Evolutionary conservation across 495 filamentous ascomycete species (phyloP), one percentile per base, ranked within the genome.

Genomic region (Cairneyella variabilis): DNA sequence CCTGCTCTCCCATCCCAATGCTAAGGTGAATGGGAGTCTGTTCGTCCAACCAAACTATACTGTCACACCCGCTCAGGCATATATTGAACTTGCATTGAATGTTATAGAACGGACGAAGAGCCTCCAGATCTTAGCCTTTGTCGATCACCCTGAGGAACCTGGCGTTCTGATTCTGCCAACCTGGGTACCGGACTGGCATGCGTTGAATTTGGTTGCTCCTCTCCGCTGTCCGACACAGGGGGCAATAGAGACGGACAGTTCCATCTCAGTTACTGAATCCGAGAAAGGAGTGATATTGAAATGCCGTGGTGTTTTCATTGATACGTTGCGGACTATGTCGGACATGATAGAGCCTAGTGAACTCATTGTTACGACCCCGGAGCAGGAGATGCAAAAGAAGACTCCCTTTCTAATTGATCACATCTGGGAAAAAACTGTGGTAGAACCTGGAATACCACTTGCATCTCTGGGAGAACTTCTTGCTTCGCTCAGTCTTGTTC

Each of bases 151-250:
- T 12, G 51, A 53, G 22, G 51, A 53, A 44, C 16, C 40, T 26
- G 40, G 40, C 7, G 6, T 37, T 20, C 11, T 44, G 16, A 23
- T 20, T 37, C 28, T 53, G 25, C 51, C 51, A 2, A 53, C n/a
- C 40, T 53, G 51, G 51, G 51, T 53, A 21, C 51, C 51, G 22
- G 51, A 53, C 26, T 53, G 51, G 51, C 51, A 53, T 36, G 51
- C 51, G 16, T 38, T 53, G 27, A 53, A 53, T 21, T 20, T 53
- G 17, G 51, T 53, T 34, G 51, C 51, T 37, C 51, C 51, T 26
- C 51, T 53, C 20, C 40, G 51, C 1, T 53, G 16, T 38, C 51
- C 51, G 4, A 53, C 51, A n/a, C 28, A 53, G 2, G 25, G 40
- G 8, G 51, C 51, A 38, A 5, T 41, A 25, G 28, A 25, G 27